Evolutionary conservation across 2,329 filamentous ascomycete genomes (phyloP).

Genomic region (Diaporthe destruens): DNA sequence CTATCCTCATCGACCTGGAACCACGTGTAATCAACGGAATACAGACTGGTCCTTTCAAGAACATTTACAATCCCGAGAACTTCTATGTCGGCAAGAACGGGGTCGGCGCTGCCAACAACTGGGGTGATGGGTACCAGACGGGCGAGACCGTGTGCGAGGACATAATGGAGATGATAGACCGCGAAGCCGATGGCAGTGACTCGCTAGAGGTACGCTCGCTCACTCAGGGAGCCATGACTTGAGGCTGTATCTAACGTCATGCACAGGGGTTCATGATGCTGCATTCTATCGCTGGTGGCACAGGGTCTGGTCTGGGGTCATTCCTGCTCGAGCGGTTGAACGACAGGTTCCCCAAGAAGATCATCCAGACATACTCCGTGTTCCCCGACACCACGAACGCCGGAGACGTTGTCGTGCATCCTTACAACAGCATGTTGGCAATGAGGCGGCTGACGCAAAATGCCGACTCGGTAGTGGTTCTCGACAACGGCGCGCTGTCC

Average conservation of each 20-base stretch:
- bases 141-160: conserved; percentile 95
- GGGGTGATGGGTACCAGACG: conserved; percentile 95
- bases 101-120: conserved; percentile 95
- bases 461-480: conserved; percentile 95
- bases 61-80: conserved; percentile 99
- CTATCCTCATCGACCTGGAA: conserved; percentile 95
- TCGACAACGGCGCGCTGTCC: conserved; percentile 94
- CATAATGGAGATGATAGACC: conserved; percentile 99
- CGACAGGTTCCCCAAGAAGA: conserved; percentile 97
- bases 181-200: conserved; percentile 97
- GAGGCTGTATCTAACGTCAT: conserved; percentile 44
- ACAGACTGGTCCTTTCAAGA: conserved; percentile 93
- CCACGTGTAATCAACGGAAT: conserved; percentile 94
- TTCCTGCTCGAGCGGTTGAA: conserved; percentile 96
- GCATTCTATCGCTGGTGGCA: conserved; percentile 97
- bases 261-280: conserved; percentile 94
- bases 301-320: conserved; percentile 94
- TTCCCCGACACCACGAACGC: conserved; percentile 93
- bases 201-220: conserved; percentile 79
- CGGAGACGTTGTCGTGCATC: conserved; percentile 94
- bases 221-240: no score
- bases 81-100: conserved; percentile 97
- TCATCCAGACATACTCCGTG: conserved; percentile 98
- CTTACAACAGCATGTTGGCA: conserved; percentile 95
- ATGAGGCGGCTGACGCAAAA: conserved; percentile 95